A percentile compares a stretch with the other conserved stretches of the same genome.
Evolutionary conservation across 495 filamentous ascomycete genomes (phyloP).

Genomic region (Penicillium lividum): DNA sequence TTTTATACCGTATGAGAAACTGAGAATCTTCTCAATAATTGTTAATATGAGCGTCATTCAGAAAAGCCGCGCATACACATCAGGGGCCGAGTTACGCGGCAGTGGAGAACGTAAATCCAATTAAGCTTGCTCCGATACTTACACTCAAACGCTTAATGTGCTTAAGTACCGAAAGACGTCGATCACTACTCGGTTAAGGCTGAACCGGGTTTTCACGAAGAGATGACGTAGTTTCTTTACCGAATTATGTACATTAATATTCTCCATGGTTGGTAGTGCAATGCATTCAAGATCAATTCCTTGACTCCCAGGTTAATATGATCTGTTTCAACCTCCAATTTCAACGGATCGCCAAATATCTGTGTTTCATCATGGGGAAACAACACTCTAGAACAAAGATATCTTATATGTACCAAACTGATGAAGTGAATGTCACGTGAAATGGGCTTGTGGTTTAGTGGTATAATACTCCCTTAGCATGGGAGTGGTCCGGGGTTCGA

Average conservation of each 20-base stretch:
- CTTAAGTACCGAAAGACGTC: background rate
- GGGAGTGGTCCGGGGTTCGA: conserved; percentile 60
- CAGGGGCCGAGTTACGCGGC: conserved; percentile 1
- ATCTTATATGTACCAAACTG: too few species aligned
- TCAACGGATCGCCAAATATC: background rate
- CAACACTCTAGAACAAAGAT: background rate
- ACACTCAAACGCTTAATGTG: background rate
- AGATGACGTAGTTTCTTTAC: background rate
- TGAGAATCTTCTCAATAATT: too few species aligned
- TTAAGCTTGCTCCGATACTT: background rate
- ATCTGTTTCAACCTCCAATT: too few species aligned
- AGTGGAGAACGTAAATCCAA: background rate
- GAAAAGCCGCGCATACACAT: background rate
- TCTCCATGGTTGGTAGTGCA: too few species aligned
- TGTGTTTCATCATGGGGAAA: background rate
- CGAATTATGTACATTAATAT: too few species aligned
- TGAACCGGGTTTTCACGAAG: background rate
- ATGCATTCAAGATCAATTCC: too few species aligned
- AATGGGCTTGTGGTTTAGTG: conserved; percentile 48
- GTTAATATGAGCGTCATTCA: background rate
- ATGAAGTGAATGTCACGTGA: background rate
- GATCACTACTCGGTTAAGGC: background rate
- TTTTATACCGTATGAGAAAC: too few species aligned
- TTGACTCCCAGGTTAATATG: too few species aligned
- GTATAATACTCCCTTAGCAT: conserved; percentile 50